Conservation (phyloP, 2,329 filamentous ascomycete genomes). For the Ophiognomonia clavigignenti-juglandacearum region DNA sequence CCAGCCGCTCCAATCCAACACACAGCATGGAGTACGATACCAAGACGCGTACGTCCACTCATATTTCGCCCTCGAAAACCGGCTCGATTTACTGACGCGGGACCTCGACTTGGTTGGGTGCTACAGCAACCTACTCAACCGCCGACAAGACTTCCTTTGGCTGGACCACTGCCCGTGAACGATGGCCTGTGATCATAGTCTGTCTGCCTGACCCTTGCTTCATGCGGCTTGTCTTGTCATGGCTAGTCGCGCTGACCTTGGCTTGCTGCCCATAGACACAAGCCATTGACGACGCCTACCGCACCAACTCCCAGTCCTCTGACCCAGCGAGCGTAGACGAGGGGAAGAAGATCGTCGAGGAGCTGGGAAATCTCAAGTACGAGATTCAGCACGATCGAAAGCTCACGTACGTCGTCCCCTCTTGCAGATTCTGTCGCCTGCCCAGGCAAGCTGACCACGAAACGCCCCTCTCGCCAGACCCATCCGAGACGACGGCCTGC, state of each 20-base stretch:
- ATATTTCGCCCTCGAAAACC: not conserved
- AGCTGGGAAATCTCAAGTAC: conserved; percentile 82
- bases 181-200: conserved; percentile 93
- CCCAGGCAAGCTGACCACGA: conserved; percentile 4
- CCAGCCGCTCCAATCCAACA: not conserved
- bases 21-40: conserved; percentile 68
- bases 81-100: conserved; percentile 6
- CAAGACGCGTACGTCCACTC: conserved; percentile 57
- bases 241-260: not conserved
- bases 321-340: conserved; percentile 66
- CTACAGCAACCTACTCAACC: conserved; percentile 70
- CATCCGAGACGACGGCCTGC: conserved; percentile 68
- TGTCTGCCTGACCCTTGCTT: conserved; percentile 23
- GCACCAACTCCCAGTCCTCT: conserved; percentile 54
- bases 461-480: conserved; percentile 46
- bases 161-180: conserved; percentile 73
- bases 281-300: conserved; percentile 91
- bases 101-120: not conserved
- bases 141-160: conserved; percentile 84
- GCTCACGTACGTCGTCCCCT: conserved; percentile 54
- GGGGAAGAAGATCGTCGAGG: conserved; percentile 79
- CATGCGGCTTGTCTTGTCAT: not conserved
- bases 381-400: conserved; percentile 86
- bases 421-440: too few relatives aligned
- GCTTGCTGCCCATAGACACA: conserved; percentile 61